These are phyloP conservation scores for Pythium insidiosum DNA, from an alignment of 352 stramenopile species.

Conservation along the genomic window DNA sequence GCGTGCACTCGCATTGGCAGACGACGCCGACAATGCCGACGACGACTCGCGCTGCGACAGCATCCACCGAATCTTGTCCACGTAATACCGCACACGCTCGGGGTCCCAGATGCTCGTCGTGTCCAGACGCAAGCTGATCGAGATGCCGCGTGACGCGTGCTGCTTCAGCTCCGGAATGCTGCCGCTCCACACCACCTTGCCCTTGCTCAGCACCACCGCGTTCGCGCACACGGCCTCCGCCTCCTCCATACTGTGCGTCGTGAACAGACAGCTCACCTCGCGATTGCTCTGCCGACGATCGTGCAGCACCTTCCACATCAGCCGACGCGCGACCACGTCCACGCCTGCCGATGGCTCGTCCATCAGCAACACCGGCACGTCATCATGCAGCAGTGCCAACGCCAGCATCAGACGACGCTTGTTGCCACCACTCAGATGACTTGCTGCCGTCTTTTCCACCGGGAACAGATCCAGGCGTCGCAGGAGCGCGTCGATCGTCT, in stretches of 20 bases:
- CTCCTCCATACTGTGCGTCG: constrained; percentile 83
- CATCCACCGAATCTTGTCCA: constrained; percentile 25
- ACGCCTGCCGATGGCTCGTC: constrained; percentile 79
- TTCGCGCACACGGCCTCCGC: constrained; percentile 78
- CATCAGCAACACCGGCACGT: constrained; percentile 57
- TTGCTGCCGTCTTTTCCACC: constrained; percentile 42
- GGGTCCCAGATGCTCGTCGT: constrained; percentile 27
- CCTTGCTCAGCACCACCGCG: constrained; percentile 68
- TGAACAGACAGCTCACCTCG: constrained; percentile 68
- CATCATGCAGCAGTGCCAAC: constrained; percentile 54
- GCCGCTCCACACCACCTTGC: constrained; percentile 60
- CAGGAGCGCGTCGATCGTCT: constrained; percentile 36
- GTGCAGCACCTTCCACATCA: constrained; percentile 77
- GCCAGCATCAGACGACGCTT: constrained; percentile 77
- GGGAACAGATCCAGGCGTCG: constrained; percentile 47
- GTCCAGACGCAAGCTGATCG: constrained; percentile 60
- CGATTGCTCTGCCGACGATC: constrained; percentile 38
- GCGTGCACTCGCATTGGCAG: constrained; percentile 1
- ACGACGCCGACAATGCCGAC: too few species aligned
- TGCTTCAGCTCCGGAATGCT: constrained; percentile 80
- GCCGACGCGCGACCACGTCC: constrained; percentile 63
- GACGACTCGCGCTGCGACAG: too few species aligned
- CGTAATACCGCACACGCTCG: constrained; percentile 31
- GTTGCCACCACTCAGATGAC: constrained; percentile 74
- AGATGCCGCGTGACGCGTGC: constrained; percentile 51